Conservation (phyloP, 2,329 filamentous ascomycete species). For the Pochonia chlamydosporia region DNA sequence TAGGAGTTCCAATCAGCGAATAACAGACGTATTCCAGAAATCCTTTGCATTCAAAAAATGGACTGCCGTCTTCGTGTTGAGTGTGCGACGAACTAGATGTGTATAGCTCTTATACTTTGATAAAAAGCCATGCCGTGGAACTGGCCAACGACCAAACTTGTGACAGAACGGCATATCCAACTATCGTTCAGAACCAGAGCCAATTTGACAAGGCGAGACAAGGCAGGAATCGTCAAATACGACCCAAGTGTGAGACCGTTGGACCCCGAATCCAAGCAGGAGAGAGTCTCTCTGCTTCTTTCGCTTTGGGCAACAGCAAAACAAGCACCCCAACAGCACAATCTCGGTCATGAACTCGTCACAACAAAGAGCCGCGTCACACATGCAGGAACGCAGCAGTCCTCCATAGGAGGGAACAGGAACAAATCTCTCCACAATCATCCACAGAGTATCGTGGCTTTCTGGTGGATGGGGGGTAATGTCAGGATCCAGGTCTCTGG, state of each 20-base stretch:
- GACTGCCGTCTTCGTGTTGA: too few relatives aligned
- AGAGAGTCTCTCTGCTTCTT: not conserved
- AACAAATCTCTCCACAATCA: not conserved
- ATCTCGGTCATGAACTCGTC: not conserved
- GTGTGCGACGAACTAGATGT: not conserved
- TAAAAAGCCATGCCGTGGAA: not conserved
- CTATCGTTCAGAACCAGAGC: not conserved
- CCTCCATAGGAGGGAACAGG: constrained; percentile 1
- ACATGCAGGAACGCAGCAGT: constrained; percentile 12
- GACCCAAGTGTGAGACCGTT: not conserved
- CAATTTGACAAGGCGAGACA: not conserved
- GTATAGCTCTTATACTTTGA: not conserved
- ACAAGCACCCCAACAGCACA: not conserved
- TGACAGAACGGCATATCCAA: not conserved
- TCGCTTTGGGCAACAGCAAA: not conserved
- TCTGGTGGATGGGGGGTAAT: not conserved
- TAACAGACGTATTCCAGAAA: too few relatives aligned
- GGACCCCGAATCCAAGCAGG: not conserved
- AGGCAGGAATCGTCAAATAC: not conserved
- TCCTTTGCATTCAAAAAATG: too few relatives aligned
- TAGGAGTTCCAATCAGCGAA: too few relatives aligned
- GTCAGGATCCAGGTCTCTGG: not conserved
- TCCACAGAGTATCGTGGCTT: not conserved
- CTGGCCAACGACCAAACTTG: not conserved
- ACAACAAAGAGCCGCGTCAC: constrained; percentile 11